phyloP scores from a whole-genome alignment of 768 basidiomycete species.

The Tricholomella constricta region DNA sequence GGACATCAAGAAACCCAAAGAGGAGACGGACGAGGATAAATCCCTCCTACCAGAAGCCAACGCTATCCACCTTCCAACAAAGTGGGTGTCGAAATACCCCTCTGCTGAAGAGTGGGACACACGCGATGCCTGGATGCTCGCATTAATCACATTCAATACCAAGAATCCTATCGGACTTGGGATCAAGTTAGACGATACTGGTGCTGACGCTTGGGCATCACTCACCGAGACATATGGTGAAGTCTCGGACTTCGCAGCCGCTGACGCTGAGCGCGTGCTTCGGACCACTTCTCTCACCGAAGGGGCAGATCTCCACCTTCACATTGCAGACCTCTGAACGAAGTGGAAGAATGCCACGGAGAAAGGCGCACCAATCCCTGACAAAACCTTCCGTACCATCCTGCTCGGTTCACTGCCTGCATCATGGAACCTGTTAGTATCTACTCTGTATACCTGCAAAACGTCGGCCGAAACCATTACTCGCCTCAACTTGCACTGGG shows the following conservation, averaged over 20 bases:
- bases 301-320: slow-evolving; percentile 13
- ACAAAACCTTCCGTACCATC: slow-evolving; percentile 19
- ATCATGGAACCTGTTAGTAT: slow-evolving; percentile 22
- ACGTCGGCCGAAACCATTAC: slow-evolving; percentile 14
- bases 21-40: background rate
- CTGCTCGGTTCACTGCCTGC: slow-evolving; percentile 21
- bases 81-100: background rate
- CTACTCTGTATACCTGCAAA: slow-evolving; percentile 10
- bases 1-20: background rate
- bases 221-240: slow-evolving; percentile 5
- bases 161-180: slow-evolving; percentile 21
- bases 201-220: slow-evolving; percentile 20
- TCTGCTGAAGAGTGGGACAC: background rate
- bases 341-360: slow-evolving; percentile 18
- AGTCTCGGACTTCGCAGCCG: slow-evolving; percentile 11
- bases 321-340: slow-evolving; percentile 14
- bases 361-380: slow-evolving; percentile 13
- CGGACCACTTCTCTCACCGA: slow-evolving; percentile 8
- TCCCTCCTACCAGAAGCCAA: background rate
- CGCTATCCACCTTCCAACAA: background rate
- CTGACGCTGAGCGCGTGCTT: slow-evolving; percentile 13
- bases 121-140: slow-evolving; percentile 4
- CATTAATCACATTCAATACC: slow-evolving; percentile 7
- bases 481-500: slow-evolving; percentile 8
- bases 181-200: slow-evolving; percentile 14